Evolutionary conservation across 768 basidiomycete species (phyloP).

Genomic region (Macrolepiota albuminosa): DNA sequence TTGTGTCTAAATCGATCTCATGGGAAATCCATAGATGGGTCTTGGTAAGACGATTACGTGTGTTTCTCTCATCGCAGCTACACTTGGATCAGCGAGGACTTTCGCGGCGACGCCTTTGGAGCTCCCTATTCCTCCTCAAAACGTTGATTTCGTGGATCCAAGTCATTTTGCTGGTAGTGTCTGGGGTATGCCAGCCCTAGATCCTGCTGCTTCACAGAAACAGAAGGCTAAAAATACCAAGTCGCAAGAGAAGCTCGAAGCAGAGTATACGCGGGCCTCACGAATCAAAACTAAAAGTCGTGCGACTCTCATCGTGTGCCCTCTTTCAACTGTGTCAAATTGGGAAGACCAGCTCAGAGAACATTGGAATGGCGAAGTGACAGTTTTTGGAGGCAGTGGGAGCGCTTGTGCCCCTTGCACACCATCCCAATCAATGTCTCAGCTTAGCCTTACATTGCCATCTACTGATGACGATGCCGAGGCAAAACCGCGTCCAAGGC

Average conservation of each 20-base stretch:
- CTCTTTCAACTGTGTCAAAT: constrained; percentile 93
- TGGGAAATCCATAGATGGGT: constrained; percentile 69
- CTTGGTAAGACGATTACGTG: constrained; percentile 97
- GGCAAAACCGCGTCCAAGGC: constrained; percentile 28
- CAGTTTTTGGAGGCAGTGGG: constrained; percentile 75
- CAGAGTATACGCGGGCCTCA: constrained; percentile 62
- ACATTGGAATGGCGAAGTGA: constrained; percentile 90
- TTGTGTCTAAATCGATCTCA: background rate
- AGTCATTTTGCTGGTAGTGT: constrained; percentile 75
- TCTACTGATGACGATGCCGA: constrained; percentile 26
- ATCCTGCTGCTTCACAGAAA: constrained; percentile 36
- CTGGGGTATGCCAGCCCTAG: constrained; percentile 74
- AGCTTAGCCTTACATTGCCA: constrained; percentile 30
- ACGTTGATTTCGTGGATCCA: constrained; percentile 28
- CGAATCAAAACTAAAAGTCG: constrained; percentile 81
- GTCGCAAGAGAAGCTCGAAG: constrained; percentile 66
- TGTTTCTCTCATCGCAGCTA: constrained; percentile 88
- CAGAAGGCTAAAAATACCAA: constrained; percentile 64
- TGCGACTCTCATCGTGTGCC: constrained; percentile 94
- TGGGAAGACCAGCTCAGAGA: constrained; percentile 99
- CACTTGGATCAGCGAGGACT: constrained; percentile 59
- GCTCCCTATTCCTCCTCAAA: constrained; percentile 28
- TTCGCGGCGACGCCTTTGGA: constrained; percentile 61
- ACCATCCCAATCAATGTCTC: constrained; percentile 29
- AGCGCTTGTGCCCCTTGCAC: constrained; percentile 32